Evolutionary conservation across 495 filamentous ascomycete genomes (phyloP).

Genomic region (Talaromyces ruber): DNA sequence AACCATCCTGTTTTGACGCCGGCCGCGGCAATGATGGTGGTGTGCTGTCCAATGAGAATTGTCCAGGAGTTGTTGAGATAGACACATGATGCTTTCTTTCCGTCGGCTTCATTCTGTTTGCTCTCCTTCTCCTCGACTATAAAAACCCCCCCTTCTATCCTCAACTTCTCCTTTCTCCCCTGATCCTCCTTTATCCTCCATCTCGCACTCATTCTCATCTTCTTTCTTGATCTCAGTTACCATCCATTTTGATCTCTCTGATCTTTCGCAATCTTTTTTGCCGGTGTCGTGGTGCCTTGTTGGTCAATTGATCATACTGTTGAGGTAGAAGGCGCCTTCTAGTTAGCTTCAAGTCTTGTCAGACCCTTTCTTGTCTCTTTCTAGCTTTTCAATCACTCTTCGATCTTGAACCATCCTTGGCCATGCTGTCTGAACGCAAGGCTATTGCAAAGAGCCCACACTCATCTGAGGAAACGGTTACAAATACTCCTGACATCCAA

Average conservation of each 20-base stretch:
- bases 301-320: neutral
- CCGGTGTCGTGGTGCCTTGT: neutral
- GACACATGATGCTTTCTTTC: neutral
- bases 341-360: neutral
- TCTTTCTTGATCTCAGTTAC: conserved; percentile 2
- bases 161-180: neutral
- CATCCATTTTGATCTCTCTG: neutral
- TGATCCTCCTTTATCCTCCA: neutral
- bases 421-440: conserved; percentile 6
- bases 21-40: neutral
- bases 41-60: neutral
- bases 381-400: neutral
- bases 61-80: neutral
- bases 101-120: neutral
- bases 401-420: neutral
- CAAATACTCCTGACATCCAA: conserved; percentile 54
- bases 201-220: neutral
- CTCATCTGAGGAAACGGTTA: conserved; percentile 45
- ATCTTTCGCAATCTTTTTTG: neutral
- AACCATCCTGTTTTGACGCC: neutral
- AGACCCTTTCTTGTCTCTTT: neutral
- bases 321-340: neutral
- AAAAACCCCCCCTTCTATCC: neutral
- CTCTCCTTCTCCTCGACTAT: neutral
- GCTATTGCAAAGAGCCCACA: conserved; percentile 39